Conservation (phyloP, 148 eudicot species). For the Cornus controversa region DNA sequence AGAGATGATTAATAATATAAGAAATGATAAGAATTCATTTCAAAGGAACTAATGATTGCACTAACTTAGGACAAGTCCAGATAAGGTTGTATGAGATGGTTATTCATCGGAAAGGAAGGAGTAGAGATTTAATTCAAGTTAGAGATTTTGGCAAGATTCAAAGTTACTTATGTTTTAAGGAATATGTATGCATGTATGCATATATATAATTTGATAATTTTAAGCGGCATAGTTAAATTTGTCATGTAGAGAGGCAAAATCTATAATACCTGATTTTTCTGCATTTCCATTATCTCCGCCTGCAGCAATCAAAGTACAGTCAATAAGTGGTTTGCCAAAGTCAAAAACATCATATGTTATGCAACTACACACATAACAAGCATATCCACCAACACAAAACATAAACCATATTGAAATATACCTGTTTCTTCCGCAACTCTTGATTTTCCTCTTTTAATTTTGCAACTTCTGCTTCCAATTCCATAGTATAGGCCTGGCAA, state of each 20-base stretch:
- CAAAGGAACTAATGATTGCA: not conserved
- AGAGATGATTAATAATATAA: too few relatives aligned
- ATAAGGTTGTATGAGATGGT: not conserved
- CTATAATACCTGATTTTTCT: constrained; percentile 74
- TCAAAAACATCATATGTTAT: not conserved
- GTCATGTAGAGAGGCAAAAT: not conserved
- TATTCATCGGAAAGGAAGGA: not conserved
- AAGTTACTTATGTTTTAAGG: not conserved
- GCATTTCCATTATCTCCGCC: constrained; percentile 74
- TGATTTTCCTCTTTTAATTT: constrained; percentile 76
- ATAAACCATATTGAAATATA: constrained; percentile 8
- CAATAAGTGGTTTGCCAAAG: not conserved
- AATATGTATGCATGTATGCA: too few relatives aligned
- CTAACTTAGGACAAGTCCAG: not conserved
- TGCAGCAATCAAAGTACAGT: constrained; percentile 34
- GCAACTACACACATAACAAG: not conserved
- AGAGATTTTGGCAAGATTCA: not conserved
- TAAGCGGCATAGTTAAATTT: too few relatives aligned
- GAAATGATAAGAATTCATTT: too few relatives aligned
- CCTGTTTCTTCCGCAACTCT: constrained; percentile 73
- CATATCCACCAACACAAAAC: not conserved
- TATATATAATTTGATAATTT: too few relatives aligned
- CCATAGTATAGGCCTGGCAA: constrained; percentile 81
- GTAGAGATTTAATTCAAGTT: not conserved
- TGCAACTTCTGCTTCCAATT: constrained; percentile 81